Conservation (phyloP, 345 rosid species). For the Lumnitzera littorea region DNA sequence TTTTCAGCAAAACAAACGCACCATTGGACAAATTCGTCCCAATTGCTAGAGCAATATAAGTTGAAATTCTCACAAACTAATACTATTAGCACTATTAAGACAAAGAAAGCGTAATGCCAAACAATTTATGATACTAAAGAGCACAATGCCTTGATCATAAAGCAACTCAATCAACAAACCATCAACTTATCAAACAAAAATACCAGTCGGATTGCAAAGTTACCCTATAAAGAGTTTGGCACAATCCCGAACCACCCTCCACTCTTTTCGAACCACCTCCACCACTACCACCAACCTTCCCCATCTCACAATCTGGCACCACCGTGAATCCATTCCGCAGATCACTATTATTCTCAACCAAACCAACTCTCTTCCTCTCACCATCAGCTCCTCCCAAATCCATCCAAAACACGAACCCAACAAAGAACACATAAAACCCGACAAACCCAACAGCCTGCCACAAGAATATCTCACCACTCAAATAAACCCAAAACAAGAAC, state of each 20-base stretch:
- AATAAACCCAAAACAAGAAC: slow-evolving; percentile 73
- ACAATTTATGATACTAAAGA: no score
- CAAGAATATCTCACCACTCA: slow-evolving; percentile 91
- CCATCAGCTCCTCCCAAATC: slow-evolving; percentile 30
- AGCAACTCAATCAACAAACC: no score
- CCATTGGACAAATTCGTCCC: no score
- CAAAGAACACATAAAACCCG: slow-evolving; percentile 75
- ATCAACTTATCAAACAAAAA: no score
- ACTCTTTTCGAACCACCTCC: slow-evolving; percentile 12
- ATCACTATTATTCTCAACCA: neutral
- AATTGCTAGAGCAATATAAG: no score
- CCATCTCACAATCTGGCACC: slow-evolving; percentile 33
- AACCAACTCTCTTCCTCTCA: slow-evolving; percentile 15
- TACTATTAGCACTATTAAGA: no score
- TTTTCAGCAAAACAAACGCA: no score
- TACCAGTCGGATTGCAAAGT: neutral
- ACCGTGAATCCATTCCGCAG: slow-evolving; percentile 16
- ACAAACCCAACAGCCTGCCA: slow-evolving; percentile 94
- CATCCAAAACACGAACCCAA: slow-evolving; percentile 91
- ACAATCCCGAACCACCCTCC: slow-evolving; percentile 24
- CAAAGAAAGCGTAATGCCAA: no score
- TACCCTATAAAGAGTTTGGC: slow-evolving; percentile 39
- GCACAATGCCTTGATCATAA: no score
- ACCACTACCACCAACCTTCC: slow-evolving; percentile 13
- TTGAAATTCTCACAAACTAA: no score